Base-by-base conservation (phyloP, 768 basidiomycete species). In the Myochromella boudieri region DNA sequence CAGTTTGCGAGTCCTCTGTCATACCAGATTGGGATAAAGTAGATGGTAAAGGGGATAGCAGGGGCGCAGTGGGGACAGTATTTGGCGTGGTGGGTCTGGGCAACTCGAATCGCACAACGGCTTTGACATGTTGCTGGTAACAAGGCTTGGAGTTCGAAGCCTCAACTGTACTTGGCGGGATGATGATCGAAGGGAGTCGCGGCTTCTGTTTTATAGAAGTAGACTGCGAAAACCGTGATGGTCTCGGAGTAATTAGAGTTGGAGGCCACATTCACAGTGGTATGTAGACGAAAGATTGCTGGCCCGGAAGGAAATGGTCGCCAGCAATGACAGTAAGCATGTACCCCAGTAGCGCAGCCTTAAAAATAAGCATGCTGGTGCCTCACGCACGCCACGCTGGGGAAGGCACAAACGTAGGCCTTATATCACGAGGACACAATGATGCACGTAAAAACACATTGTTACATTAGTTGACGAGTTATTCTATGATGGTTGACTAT, bases 1-100 rank as follows among this genome's bases (percentile, higher is more conserved):
- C 74, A n/a, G 67, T 63, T 1, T 70, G 63, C 29, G 55, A 8
- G n/a, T 33, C 32, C 3, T 28, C 9, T 11, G 15, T 36, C 42
- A 37, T 38, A 10, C 21, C 17, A 24, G 40, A 14, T 28, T 48
- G 40, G 6, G 37, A 34, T 6, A 24, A 28, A 1, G 44, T 26
- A 8, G 46, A 33, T 5, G 40, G 31, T 14, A 40, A 29, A 15
- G 31, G n/a, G n/a, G 28, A 29, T 17, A n/a, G n/a, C n/a, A n/a
- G n/a, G n/a, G n/a, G n/a, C n/a, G 42, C 5, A 25, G 49, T 46
- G 28, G 31, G 28, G 44, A 32, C 48, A 37, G 27, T 31, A 22
- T 40, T 36, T 39, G 45, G 44, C 22, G 42, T 53, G 28, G 14
- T 27, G 21, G 41, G 31, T 42, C 47, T 28, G n/a, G 43, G 22